Percentiles rank a stretch among this genome's conserved stretches.
phyloP scores from a whole-genome alignment of 305 asterid species.

The Plantago lanceolata region DNA sequence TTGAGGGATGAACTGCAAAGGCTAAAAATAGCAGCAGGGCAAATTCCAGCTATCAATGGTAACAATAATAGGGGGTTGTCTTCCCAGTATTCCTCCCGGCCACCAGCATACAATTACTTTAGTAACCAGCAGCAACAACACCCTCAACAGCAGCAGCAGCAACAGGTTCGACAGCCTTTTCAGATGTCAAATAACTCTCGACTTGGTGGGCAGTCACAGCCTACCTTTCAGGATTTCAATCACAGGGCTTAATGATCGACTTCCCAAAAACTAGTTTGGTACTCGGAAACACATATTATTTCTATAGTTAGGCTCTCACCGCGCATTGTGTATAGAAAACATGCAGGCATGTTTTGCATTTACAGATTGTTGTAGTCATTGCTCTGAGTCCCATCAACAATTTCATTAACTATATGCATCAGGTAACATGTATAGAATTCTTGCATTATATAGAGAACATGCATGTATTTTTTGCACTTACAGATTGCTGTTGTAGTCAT shows the following conservation, averaged over 20 bases:
- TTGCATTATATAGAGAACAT: not conserved
- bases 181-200: conserved; percentile 31
- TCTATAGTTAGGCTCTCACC: conserved; percentile 11
- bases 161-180: conserved; percentile 10
- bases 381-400: not conserved
- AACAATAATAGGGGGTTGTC: conserved; percentile 28
- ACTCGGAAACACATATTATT: not conserved
- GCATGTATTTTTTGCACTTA: not conserved
- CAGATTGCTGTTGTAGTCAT: too few relatives aligned
- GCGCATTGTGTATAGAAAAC: conserved; percentile 15
- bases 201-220: conserved; percentile 31
- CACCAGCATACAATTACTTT: conserved; percentile 34
- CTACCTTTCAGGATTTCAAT: conserved; percentile 40
- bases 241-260: conserved; percentile 27
- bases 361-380: not conserved
- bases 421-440: not conserved
- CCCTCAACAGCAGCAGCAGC: conserved; percentile 32
- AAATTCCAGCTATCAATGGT: conserved; percentile 34
- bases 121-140: conserved; percentile 32
- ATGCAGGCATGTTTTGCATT: conserved; percentile 8
- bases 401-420: not conserved
- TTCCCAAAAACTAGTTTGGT: not conserved
- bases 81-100: conserved; percentile 36
- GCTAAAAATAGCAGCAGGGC: conserved; percentile 47
- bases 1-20: conserved; percentile 47